Conservation (phyloP, 2,329 filamentous ascomycete genomes). For the Ophiognomonia clavigignenti-juglandacearum region DNA sequence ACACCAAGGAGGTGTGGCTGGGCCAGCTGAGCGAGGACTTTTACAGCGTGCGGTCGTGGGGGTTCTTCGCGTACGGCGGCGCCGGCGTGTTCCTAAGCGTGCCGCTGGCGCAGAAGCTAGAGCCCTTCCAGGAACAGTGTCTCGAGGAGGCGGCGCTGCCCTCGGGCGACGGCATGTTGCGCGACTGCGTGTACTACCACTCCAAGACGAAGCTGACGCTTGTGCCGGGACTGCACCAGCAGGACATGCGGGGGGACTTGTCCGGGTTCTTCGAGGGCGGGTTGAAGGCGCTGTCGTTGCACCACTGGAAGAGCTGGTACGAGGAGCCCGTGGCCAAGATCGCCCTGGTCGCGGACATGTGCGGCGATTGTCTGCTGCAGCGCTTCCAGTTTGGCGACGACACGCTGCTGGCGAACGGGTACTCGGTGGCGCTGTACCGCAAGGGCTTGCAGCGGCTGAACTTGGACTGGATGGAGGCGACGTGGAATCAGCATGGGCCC, state of each 20-base stretch:
- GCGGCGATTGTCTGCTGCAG: slow-evolving; percentile 55
- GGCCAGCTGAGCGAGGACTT: slow-evolving; percentile 55
- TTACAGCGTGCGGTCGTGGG: slow-evolving; percentile 43
- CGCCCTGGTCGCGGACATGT: slow-evolving; percentile 43
- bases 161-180: slow-evolving; percentile 51
- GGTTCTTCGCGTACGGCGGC: slow-evolving; percentile 57
- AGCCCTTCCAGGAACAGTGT: slow-evolving; percentile 43
- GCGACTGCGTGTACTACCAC: slow-evolving; percentile 51
- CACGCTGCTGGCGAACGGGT: slow-evolving; percentile 54
- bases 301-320: slow-evolving; percentile 63
- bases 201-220: slow-evolving; percentile 50
- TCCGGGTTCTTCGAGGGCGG: slow-evolving; percentile 58
- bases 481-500: slow-evolving; percentile 42
- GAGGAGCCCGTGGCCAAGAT: slow-evolving; percentile 44
- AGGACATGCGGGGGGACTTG: slow-evolving; percentile 50
- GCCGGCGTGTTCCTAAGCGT: slow-evolving; percentile 55
- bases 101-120: slow-evolving; percentile 44
- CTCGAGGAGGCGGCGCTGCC: slow-evolving; percentile 26
- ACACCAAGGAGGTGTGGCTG: slow-evolving; percentile 45
- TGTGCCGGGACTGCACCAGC: slow-evolving; percentile 51
- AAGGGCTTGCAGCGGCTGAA: slow-evolving; percentile 27
- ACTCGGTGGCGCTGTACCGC: slow-evolving; percentile 47
- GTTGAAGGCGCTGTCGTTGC: slow-evolving; percentile 48
- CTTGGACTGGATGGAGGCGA: slow-evolving; percentile 45
- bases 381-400: slow-evolving; percentile 46